Conservation (phyloP, 2,329 filamentous ascomycete genomes). For the Ascochyta koolunga region DNA sequence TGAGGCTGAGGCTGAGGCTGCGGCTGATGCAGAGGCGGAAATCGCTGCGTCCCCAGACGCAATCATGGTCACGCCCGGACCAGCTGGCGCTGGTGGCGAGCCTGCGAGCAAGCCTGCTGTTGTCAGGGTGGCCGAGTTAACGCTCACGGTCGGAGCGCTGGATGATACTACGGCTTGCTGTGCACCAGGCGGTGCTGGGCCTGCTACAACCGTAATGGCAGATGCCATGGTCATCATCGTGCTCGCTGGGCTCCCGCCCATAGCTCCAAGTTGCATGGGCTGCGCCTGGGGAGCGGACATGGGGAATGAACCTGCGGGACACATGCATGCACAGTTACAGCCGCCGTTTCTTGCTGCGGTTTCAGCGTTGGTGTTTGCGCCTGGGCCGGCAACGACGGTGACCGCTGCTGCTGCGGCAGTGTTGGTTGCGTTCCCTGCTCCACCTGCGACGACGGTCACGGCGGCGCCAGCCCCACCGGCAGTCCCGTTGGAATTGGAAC, state of each 20-base stretch:
- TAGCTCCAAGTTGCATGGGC: slow-evolving; percentile 36
- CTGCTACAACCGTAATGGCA: slow-evolving; percentile 31
- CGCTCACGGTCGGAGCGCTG: slow-evolving; percentile 15
- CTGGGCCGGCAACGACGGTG: slow-evolving; percentile 32
- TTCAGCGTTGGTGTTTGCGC: slow-evolving; percentile 7
- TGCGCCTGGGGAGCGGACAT: slow-evolving; percentile 36
- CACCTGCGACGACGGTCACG: slow-evolving; percentile 32
- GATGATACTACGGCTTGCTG: slow-evolving; percentile 19
- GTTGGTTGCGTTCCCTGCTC: slow-evolving; percentile 18
- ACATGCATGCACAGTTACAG: slow-evolving; percentile 41
- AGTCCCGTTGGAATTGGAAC: no score
- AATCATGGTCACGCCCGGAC: slow-evolving; percentile 22
- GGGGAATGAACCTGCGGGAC: slow-evolving; percentile 39
- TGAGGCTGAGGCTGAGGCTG: background rate
- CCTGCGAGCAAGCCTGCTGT: slow-evolving; percentile 22
- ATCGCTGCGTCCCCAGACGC: slow-evolving; percentile 19
- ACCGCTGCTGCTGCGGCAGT: slow-evolving; percentile 18
- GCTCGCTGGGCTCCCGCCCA: slow-evolving; percentile 18
- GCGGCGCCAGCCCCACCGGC: slow-evolving; percentile 7
- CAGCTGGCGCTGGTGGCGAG: slow-evolving; percentile 26
- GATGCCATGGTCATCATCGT: slow-evolving; percentile 35
- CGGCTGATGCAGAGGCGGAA: slow-evolving; percentile 8
- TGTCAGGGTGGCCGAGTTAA: slow-evolving; percentile 33
- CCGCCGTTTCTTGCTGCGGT: slow-evolving; percentile 22
- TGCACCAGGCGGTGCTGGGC: slow-evolving; percentile 17